phyloP scores from a whole-genome alignment of 2,329 filamentous ascomycete species.

The Penicillium palitans region DNA sequence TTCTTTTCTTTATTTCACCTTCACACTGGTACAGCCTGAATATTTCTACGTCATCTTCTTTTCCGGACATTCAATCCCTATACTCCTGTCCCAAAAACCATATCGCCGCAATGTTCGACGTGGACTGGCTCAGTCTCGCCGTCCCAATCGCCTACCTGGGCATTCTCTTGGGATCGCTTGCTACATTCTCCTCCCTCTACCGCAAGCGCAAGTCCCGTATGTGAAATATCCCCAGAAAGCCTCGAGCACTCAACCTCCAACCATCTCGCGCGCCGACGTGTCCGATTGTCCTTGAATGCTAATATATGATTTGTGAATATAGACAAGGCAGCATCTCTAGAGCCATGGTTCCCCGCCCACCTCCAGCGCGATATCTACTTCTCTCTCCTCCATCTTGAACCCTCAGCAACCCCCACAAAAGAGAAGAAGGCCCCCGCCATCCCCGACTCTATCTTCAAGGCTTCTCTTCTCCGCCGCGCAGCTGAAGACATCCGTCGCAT shows the following conservation, averaged over 20 bases:
- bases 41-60: neutral
- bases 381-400: conserved; percentile 78
- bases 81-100: conserved; percentile 1
- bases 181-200: conserved; percentile 90
- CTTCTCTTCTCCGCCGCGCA: conserved; percentile 83
- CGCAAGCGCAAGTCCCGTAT: conserved; percentile 83
- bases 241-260: conserved; percentile 1
- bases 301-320: conserved; percentile 19
- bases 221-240: conserved; percentile 33
- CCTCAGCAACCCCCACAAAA: conserved; percentile 49
- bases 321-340: conserved; percentile 77
- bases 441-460: conserved; percentile 82
- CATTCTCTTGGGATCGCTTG: conserved; percentile 82
- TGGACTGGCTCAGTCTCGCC: conserved; percentile 78
- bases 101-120: conserved; percentile 44
- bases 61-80: neutral
- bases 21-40: neutral
- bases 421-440: conserved; percentile 68
- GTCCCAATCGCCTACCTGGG: conserved; percentile 87
- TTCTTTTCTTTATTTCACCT: neutral
- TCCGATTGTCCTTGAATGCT: conserved; percentile 8
- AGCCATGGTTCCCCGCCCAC: conserved; percentile 91
- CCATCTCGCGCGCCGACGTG: neutral
- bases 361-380: conserved; percentile 93
- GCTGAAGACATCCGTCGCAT: conserved; percentile 92